A percentile compares a stretch with the other conserved stretches of the same genome.
These are phyloP conservation scores for Orbilia ellipsospora DNA, from an alignment of 2,329 filamentous ascomycete species.

Conservation along the genomic window DNA sequence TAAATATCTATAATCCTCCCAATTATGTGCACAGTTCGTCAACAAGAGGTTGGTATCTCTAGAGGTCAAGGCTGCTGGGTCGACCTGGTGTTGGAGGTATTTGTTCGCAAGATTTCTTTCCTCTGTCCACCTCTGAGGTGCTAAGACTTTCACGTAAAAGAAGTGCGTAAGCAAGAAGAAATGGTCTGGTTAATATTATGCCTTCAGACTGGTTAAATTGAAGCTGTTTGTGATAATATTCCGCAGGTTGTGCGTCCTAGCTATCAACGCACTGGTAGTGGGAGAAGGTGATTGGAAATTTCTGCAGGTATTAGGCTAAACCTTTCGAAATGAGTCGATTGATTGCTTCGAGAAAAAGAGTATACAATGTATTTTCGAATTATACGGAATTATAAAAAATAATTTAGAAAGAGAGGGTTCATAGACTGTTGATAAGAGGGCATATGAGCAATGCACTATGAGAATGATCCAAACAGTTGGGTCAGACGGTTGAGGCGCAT, in stretches of 20 bases:
- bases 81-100: conserved; percentile 16
- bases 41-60: conserved; percentile 3
- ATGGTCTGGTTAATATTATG: neutral
- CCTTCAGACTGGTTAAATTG: conserved; percentile 32
- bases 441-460: conserved; percentile 33
- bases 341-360: conserved; percentile 20
- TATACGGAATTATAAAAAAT: conserved; percentile 14
- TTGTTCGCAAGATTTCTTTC: conserved; percentile 1
- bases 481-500: conserved; percentile 54
- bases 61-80: conserved; percentile 1
- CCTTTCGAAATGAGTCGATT: neutral
- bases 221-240: conserved; percentile 37
- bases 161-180: neutral
- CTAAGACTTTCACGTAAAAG: neutral
- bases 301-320: conserved; percentile 50
- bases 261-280: conserved; percentile 36
- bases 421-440: conserved; percentile 15
- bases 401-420: conserved; percentile 26
- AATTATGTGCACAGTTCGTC: conserved; percentile 29
- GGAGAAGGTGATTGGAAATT: conserved; percentile 32
- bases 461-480: conserved; percentile 52
- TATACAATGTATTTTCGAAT: conserved; percentile 1
- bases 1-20: conserved; percentile 20
- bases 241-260: conserved; percentile 28
- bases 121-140: neutral